Conservation (phyloP, 1,139 yeast genomes). For the Candida dubliniensis region DNA sequence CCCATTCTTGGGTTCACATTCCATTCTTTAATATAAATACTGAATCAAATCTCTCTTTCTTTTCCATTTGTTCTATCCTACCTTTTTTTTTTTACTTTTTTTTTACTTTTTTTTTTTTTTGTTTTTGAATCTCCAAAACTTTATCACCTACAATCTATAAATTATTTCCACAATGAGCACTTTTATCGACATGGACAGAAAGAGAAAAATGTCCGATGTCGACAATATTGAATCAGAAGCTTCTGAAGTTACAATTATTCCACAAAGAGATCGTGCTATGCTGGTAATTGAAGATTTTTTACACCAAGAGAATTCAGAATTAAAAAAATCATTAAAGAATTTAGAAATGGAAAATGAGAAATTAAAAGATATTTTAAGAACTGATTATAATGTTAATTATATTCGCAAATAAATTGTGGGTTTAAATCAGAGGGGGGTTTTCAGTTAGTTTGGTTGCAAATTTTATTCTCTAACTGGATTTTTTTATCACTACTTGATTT, state of each 20-base stretch:
- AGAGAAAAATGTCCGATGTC: conserved; percentile 13
- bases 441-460: too few relatives aligned
- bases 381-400: conserved; percentile 14
- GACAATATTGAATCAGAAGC: conserved; percentile 11
- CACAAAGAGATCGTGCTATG: conserved; percentile 13
- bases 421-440: too few relatives aligned
- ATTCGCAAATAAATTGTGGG: background rate
- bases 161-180: background rate
- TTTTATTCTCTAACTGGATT: too few relatives aligned
- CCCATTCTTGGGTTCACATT: background rate
- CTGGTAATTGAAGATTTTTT: conserved; percentile 14
- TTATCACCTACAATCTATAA: too few relatives aligned
- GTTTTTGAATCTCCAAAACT: background rate
- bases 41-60: background rate
- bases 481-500: too few relatives aligned
- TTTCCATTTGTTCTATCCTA: background rate
- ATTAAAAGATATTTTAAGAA: conserved; percentile 13
- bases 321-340: conserved; percentile 12
- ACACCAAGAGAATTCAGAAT: conserved; percentile 13
- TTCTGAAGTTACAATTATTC: conserved; percentile 9
- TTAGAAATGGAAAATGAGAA: conserved; percentile 13
- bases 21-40: background rate
- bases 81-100: background rate
- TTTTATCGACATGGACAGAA: conserved; percentile 14
- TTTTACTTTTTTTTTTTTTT: background rate